Evolutionary conservation across 2,329 filamentous ascomycete genomes (phyloP), one percentile per base, ranked within the genome.

Genomic region (Fonsecaea erecta): DNA sequence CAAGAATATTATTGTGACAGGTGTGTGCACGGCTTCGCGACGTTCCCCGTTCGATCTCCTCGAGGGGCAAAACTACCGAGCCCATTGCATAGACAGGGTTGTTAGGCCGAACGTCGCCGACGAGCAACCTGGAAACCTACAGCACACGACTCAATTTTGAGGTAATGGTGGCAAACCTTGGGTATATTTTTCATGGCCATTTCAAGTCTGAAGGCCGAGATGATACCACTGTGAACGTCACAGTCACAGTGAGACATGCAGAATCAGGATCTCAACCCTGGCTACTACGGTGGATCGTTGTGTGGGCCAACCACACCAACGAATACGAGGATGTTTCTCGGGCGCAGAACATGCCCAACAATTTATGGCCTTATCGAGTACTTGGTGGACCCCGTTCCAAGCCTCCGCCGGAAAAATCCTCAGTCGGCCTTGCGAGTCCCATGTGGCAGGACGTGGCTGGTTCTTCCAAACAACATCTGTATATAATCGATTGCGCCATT

Each of bases 221-320:
- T 48, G 18, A 9, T 24, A 3, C 43, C 8, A 48, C 24, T 24
- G 21, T 24, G 43, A 24, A 48, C 18, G 11, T n/a, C 11, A 46
- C 40, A n/a, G 43, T 48, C 43, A 48, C 21, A 26, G 26, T 51
- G 43, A 60, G 57, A 60, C 57, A 60, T 37, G 57, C 56, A 51
- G 53, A 30, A 26, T 21, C 14, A 51, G 28, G 30, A 51, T 51
- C 37, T 46, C 30, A 14, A 34, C 24, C 40, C 37, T 12, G 18
- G 54, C 34, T n/a, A 26, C 30, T 28, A 26, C 24, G 21, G 24
- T 28, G 26, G 37, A 35, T n/a, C 37, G 8, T 34, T 21, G 6
- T 35, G 57, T 60, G 43, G 57, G 30, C 30, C 57, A 18, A 9
- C 11, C 30, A 30, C 3, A 30, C 21, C n/a, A 8, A 30, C n/a